Evolutionary conservation across 1,284 basidiomycete genomes (phyloP).

Genomic region (Singerocomus inundabilis): DNA sequence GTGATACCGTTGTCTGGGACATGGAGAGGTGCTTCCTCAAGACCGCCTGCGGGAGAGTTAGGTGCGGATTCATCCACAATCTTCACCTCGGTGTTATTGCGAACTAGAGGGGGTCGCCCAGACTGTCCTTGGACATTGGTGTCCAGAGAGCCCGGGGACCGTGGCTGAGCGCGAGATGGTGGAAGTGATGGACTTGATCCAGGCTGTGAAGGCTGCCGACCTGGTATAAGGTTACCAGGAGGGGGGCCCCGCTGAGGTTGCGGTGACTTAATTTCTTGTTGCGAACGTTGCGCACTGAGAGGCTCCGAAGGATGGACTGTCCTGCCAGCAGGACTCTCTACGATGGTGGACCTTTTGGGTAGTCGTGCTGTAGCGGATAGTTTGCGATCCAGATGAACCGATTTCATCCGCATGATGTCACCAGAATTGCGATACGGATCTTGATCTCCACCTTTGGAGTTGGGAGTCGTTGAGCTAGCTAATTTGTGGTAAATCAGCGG

Average conservation of each 20-base stretch:
- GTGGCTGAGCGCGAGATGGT: constrained; percentile 38
- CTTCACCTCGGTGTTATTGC: constrained; percentile 85
- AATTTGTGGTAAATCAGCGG: constrained; percentile 19
- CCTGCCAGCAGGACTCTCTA: constrained; percentile 92
- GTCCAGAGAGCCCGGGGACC: constrained; percentile 39
- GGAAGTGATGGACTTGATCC: constrained; percentile 35
- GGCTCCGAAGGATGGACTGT: constrained; percentile 70
- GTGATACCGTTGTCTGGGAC: constrained; percentile 81
- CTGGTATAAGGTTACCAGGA: constrained; percentile 34
- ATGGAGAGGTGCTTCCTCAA: constrained; percentile 38
- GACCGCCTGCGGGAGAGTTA: constrained; percentile 59
- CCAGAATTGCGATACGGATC: constrained; percentile 82
- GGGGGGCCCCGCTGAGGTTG: constrained; percentile 37
- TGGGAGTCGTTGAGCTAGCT: constrained; percentile 39
- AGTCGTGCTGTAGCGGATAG: constrained; percentile 88
- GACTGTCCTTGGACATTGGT: constrained; percentile 41
- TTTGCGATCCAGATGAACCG: constrained; percentile 92
- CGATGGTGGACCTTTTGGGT: constrained; percentile 92
- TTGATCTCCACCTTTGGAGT: constrained; percentile 40
- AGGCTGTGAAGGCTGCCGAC: constrained; percentile 33
- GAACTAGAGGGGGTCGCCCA: constrained; percentile 71
- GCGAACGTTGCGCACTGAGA: constrained; percentile 39
- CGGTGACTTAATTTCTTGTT: constrained; percentile 32
- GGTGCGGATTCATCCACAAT: constrained; percentile 84
- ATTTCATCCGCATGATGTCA: constrained; percentile 94